Base-by-base conservation (phyloP, 2,329 filamentous ascomycete genomes). In the Nakataea oryzae region DNA sequence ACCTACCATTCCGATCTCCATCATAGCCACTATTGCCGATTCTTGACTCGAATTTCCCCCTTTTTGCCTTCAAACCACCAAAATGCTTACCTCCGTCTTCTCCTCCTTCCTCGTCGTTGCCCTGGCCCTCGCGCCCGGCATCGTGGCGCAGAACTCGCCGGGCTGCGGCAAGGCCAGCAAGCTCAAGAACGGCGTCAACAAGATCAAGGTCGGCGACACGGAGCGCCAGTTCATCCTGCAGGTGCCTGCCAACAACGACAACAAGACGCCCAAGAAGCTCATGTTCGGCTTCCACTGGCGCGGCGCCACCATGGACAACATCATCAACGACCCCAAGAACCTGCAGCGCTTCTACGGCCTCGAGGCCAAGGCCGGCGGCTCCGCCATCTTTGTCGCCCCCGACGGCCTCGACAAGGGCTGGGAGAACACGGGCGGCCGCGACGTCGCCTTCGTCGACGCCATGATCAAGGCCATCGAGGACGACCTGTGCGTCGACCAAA, bases 201-300 rank as follows among this genome's bases (percentile, higher is more conserved):
- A 54, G 41, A 54, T 60, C 41, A 54, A 6, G 6, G 58, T 60
- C 41, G 9, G 9, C 13, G 58, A 34, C 41, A 8, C 29, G 34
- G 11, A 60, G 41, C 34, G 58, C 14, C 58, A 60, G 58, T 60
- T 29, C 58, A 60, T 24, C 41, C 58, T 60, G 26, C 24, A 47
- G 27, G 26, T 32, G 26, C 58, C 58, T 27, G 41, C 21, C 14
- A 27, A 28, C n/a, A 29, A 54, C 41, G 27, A 60, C 58, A n/a
- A 28, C 58, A 54, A 60, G 41, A 59, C 30, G 26, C 58, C 58
- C 58, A 60, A 54, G 41, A 60, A 60, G 54, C 70, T 79, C 50
- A 73, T 81, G 62, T 77, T 78, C 65, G 72, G 70, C n/a, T 68
- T 73, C 57, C 78, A 81, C 68, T 74, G 71, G 70, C 73, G 74